A percentile compares a stretch with the other conserved stretches of the same genome.
Conservation (phyloP, 169 alveolate species). For the Cryptosporidium muris region DNA sequence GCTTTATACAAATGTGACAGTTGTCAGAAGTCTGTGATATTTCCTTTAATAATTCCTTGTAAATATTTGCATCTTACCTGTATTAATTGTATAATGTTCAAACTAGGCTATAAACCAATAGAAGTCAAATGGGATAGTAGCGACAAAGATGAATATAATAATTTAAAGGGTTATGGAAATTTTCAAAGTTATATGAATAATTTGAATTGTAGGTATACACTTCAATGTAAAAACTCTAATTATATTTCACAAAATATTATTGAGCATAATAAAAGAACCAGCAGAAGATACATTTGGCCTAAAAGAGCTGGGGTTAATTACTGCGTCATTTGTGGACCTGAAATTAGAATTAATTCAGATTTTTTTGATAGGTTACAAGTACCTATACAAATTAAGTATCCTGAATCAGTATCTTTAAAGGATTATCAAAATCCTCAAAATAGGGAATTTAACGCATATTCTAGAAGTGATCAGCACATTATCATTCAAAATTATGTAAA, state of each 20-base stretch:
- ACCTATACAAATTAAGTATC: conserved; percentile 42
- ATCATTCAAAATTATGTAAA: too few species aligned
- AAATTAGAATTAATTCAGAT: conserved; percentile 32
- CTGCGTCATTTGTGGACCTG: conserved; percentile 31
- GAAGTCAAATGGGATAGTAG: background rate
- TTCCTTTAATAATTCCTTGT: conserved; percentile 64
- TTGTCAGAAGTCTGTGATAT: background rate
- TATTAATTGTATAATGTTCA: conserved; percentile 31
- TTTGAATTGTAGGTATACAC: too few species aligned
- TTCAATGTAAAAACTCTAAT: background rate
- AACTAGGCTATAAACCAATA: conserved; percentile 33
- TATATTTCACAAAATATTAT: background rate
- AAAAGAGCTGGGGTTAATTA: conserved; percentile 22
- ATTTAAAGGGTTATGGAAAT: background rate
- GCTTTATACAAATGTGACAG: conserved; percentile 31
- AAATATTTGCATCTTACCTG: conserved; percentile 39
- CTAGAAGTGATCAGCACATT: too few species aligned
- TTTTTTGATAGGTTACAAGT: conserved; percentile 58
- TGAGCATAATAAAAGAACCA: background rate
- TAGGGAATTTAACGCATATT: too few species aligned
- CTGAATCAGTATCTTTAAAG: background rate
- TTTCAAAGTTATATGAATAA: background rate
- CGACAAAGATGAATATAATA: background rate
- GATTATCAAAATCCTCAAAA: too few species aligned
- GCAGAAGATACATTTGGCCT: conserved; percentile 5